Conservation (phyloP, 768 basidiomycete genomes). For the Boletus subcaerulescens region DNA sequence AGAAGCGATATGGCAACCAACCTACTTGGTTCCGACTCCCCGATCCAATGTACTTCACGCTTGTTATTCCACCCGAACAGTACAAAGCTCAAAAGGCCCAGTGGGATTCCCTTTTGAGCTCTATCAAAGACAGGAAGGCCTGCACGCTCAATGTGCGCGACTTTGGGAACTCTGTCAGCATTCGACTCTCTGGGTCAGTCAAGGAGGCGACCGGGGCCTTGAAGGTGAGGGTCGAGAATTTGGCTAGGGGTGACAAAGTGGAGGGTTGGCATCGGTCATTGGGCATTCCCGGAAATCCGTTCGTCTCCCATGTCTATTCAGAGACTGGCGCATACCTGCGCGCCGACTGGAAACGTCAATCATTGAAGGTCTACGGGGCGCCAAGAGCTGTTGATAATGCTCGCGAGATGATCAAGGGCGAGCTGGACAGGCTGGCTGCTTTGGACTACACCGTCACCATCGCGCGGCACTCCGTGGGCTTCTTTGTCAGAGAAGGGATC, state of each 20-base stretch:
- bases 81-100: constrained; percentile 47
- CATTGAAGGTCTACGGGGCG: constrained; percentile 47
- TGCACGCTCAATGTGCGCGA: constrained; percentile 33
- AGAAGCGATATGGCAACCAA: constrained; percentile 33
- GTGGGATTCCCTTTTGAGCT: constrained; percentile 45
- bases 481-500: constrained; percentile 51
- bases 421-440: constrained; percentile 46
- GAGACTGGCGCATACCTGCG: constrained; percentile 44
- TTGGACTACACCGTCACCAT: constrained; percentile 42
- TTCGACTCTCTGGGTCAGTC: constrained; percentile 49
- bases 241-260: constrained; percentile 50
- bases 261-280: constrained; percentile 52
- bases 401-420: constrained; percentile 41
- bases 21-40: constrained; percentile 42
- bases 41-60: constrained; percentile 48
- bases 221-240: constrained; percentile 57
- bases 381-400: constrained; percentile 39
- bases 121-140: constrained; percentile 36
- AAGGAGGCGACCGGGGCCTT: constrained; percentile 53
- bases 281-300: constrained; percentile 22
- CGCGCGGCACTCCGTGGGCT: constrained; percentile 40
- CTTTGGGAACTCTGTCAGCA: constrained; percentile 27
- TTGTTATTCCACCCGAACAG: constrained; percentile 46
- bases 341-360: constrained; percentile 43
- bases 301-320: constrained; percentile 34